Evolutionary conservation across 345 rosid genomes (phyloP), one percentile per base, ranked within the genome.

Genomic region (Capsella bursapastoris): DNA sequence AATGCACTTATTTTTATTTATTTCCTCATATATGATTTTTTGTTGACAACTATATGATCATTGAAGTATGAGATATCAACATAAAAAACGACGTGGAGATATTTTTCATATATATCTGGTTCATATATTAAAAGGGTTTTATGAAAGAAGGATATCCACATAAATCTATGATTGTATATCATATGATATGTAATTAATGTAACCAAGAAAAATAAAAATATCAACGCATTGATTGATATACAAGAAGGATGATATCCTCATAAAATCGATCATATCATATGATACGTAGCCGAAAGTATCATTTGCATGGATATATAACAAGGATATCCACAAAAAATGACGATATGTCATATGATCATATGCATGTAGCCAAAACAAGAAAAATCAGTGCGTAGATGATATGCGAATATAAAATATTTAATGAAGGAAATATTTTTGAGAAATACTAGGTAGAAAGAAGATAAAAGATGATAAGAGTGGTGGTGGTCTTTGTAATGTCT

Each of bases 381-480:
- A 32, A 32, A 32, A 4, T 31, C 34, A 4, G 5, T 31, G 34
- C 34, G 5, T 31, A 4, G 34, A 31, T 31, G 5, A 31, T 31
- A 31, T 31, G 34, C 5, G 6, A 31, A 31, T 22, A 31, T 0
- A 31, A 31, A 31, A 4, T 31, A 31, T 31, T 4, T 7, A 35
- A 35, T 6, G 7, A 35, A 52, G 53, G 35, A 34, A 8, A 40
- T 22, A 0, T 3, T 43, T 62, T 74, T 74, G 67, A 74, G 58
- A 66, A 66, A 74, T 68, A 75, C 70, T 68, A 61, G 70, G 72
- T 59, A 50, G 70, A 43, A 8, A 75, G 15, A 31, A 75, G 56
- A 51, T 75, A 60, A 60, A 61, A 59, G 38, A 34, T 61, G 28
- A 57, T 45, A 59, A 59, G 50, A 47, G 65, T 15, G 64, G 65